These are phyloP conservation scores for Fusarium continuum DNA, from an alignment of 2,329 filamentous ascomycete genomes.

Conservation along the genomic window DNA sequence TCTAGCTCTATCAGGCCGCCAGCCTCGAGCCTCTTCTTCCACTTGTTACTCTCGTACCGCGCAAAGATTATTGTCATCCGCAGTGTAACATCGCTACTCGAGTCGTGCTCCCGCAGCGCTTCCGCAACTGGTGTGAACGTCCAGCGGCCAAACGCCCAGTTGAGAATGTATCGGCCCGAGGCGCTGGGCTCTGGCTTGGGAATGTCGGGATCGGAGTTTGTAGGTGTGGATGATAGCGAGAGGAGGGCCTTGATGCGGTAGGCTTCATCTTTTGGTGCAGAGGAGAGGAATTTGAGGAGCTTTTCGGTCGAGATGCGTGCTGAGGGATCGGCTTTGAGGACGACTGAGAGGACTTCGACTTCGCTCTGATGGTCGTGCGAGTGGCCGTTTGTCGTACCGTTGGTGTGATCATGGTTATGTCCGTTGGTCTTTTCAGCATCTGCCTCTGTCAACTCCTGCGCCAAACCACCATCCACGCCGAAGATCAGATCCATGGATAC, in stretches of 20 bases:
- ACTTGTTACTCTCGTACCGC: slow-evolving; percentile 77
- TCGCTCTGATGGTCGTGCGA: slow-evolving; percentile 76
- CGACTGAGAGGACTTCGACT: slow-evolving; percentile 90
- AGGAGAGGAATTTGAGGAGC: slow-evolving; percentile 72
- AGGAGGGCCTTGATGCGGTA: slow-evolving; percentile 89
- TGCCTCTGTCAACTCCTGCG: slow-evolving; percentile 60
- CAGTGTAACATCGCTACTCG: slow-evolving; percentile 64
- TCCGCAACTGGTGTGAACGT: slow-evolving; percentile 74
- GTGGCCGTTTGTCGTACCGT: slow-evolving; percentile 53
- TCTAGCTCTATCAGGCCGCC: slow-evolving; percentile 63
- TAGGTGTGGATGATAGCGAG: slow-evolving; percentile 57
- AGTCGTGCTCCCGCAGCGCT: slow-evolving; percentile 59
- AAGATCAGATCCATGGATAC: slow-evolving; percentile 84
- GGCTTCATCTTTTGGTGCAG: slow-evolving; percentile 89
- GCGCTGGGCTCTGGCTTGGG: slow-evolving; percentile 47
- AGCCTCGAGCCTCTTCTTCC: slow-evolving; percentile 76
- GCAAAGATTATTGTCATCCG: slow-evolving; percentile 81
- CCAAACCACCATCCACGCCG: slow-evolving; percentile 85
- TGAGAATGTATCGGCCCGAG: slow-evolving; percentile 79
- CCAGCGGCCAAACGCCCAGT: slow-evolving; percentile 98
- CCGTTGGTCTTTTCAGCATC: slow-evolving; percentile 48
- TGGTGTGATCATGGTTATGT: slow-evolving; percentile 48
- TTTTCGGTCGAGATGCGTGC: slow-evolving; percentile 65
- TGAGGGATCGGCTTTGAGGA: slow-evolving; percentile 60
- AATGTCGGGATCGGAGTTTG: slow-evolving; percentile 61